Conservation (phyloP, 805 yeast genomes). For the Zygosaccharomyces gambellarensis region DNA sequence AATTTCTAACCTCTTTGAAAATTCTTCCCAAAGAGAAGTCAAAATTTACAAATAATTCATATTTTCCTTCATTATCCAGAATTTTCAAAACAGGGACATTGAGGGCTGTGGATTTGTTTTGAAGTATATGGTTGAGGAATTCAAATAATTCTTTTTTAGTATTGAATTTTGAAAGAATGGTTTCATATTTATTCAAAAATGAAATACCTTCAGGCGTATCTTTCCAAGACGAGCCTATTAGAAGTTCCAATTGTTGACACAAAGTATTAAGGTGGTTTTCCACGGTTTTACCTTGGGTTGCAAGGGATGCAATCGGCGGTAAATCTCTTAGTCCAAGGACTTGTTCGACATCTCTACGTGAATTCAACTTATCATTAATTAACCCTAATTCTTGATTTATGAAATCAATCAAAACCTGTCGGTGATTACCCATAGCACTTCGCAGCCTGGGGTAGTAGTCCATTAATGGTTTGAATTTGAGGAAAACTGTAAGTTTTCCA, state of each 20-base stretch:
- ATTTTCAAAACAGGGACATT: slow-evolving; percentile 41
- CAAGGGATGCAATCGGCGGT: slow-evolving; percentile 43
- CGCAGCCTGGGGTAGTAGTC: slow-evolving; percentile 47
- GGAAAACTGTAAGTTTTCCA: slow-evolving; percentile 50
- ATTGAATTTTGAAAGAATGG: slow-evolving; percentile 45
- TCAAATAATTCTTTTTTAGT: slow-evolving; percentile 37
- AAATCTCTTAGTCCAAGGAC: slow-evolving; percentile 42
- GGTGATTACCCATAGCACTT: slow-evolving; percentile 57
- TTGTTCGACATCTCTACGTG: slow-evolving; percentile 35
- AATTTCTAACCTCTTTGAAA: slow-evolving; percentile 50
- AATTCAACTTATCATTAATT: slow-evolving; percentile 39
- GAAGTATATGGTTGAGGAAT: slow-evolving; percentile 44
- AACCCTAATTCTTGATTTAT: slow-evolving; percentile 44
- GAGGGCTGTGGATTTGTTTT: slow-evolving; percentile 18
- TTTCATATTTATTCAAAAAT: slow-evolving; percentile 46
- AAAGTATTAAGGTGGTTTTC: slow-evolving; percentile 41
- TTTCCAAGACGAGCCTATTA: slow-evolving; percentile 60
- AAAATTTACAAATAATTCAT: slow-evolving; percentile 46
- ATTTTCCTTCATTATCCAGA: slow-evolving; percentile 22
- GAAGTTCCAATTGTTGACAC: slow-evolving; percentile 42
- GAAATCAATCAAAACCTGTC: slow-evolving; percentile 44
- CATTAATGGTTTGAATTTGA: slow-evolving; percentile 45
- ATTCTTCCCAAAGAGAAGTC: slow-evolving; percentile 41
- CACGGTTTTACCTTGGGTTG: slow-evolving; percentile 53
- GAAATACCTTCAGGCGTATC: slow-evolving; percentile 62